phyloP scores from a whole-genome alignment of 768 basidiomycete genomes.

The Xerocomus potaroensis region DNA sequence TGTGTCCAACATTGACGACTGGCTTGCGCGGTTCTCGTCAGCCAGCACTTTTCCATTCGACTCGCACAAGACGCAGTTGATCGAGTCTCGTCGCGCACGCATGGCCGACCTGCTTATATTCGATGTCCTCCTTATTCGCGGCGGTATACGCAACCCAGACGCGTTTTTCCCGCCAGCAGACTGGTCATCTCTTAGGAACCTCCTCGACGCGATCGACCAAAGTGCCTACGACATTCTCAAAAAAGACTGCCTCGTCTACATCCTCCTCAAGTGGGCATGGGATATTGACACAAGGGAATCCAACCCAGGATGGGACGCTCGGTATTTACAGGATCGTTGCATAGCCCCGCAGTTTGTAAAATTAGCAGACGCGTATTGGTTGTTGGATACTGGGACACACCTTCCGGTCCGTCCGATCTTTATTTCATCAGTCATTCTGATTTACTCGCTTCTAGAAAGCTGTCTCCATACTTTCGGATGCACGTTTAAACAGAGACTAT shows the following conservation, averaged over 20 bases:
- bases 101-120: constrained; percentile 67
- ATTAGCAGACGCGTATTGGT: constrained; percentile 84
- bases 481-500: constrained; percentile 70
- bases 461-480: constrained; percentile 68
- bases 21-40: constrained; percentile 46
- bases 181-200: constrained; percentile 44
- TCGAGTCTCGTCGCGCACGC: constrained; percentile 56
- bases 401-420: constrained; percentile 47
- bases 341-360: constrained; percentile 74
- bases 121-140: constrained; percentile 65
- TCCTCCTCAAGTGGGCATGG: constrained; percentile 73
- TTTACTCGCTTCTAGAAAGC: constrained; percentile 45
- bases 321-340: constrained; percentile 48
- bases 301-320: constrained; percentile 24
- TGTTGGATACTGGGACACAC: constrained; percentile 66
- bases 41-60: constrained; percentile 55
- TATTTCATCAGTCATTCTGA: background rate
- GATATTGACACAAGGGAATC: constrained; percentile 60
- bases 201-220: constrained; percentile 57
- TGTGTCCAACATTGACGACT: constrained; percentile 18
- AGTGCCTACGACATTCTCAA: constrained; percentile 72
- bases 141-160: constrained; percentile 56
- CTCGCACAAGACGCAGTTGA: constrained; percentile 47
- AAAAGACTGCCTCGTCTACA: constrained; percentile 78
- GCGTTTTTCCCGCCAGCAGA: constrained; percentile 67